Base-by-base conservation (phyloP, 768 basidiomycete species). In the Mycena maculata region DNA sequence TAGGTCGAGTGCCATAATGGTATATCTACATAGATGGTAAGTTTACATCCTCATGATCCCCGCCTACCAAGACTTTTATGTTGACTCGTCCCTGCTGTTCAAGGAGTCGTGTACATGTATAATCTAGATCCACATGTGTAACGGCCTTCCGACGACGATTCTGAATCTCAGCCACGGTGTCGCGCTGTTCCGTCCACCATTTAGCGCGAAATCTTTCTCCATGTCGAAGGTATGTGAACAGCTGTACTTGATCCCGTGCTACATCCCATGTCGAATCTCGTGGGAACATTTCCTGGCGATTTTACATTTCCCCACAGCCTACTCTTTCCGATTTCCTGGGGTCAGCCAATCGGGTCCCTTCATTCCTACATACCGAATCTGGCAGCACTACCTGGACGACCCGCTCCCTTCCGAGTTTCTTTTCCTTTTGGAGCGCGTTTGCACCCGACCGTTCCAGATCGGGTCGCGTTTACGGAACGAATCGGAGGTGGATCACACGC, bases 1-100 rank as follows among this genome's bases (percentile, higher is more conserved):
- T 60, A 39, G 62, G 66, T n/a, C 39, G 60, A 45, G 48, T 61
- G 30, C 64, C 59, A 44, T 74, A 44, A 70, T 63, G 31, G 20
- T 20, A 28, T 12, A 36, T 38, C 22, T 30, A n/a, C 33, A n/a
- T 63, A 57, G 41, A 65, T 39, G 62, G 63, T 69, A 36, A 20
- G 59, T 69, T 12, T 50, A 22, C 59, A 41, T 63, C 50, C 59
- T 68, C 54, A 16, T 20, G 23, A 5, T n/a, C n/a, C n/a, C n/a
- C n/a, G n/a, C n/a, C 27, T 50, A 5, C 62, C 44, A 41, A 63
- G 52, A 39, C 39, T 38, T 44, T 38, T 31, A 10, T 62, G 9
- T 36, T 36, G 33, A 45, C 44, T 23, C 13, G 16, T 27, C 10
- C 33, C 22, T 33, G 28, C 22, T 15, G 13, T 42, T 42, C 47